Percentiles rank a stretch among this genome's conserved stretches.
Conservation (phyloP, 2,329 filamentous ascomycete genomes). For the Sporothrix pseudoabietina region DNA sequence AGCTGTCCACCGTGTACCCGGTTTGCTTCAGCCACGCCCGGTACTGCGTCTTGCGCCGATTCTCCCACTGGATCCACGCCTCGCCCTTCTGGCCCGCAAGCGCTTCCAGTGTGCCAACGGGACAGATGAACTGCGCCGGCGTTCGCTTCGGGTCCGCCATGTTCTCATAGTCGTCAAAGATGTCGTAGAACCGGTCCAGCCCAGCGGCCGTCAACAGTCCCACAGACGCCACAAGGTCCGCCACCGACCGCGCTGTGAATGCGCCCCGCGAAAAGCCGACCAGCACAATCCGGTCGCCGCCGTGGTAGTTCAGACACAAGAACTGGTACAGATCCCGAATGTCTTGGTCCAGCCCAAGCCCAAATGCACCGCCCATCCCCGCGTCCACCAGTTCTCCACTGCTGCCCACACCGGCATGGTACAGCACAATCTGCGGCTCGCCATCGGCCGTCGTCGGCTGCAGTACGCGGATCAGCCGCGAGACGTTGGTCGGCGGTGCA, state of each 20-base stretch:
- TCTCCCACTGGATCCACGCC: constrained; percentile 42
- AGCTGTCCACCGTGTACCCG: constrained; percentile 44
- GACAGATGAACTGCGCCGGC: constrained; percentile 37
- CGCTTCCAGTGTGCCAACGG: constrained; percentile 33
- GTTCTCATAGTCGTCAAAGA: constrained; percentile 46
- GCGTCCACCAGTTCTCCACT: constrained; percentile 38
- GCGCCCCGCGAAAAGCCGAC: constrained; percentile 47
- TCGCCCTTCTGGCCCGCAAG: constrained; percentile 38
- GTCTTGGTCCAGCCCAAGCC: constrained; percentile 42
- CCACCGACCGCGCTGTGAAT: constrained; percentile 46
- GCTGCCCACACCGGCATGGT: constrained; percentile 42
- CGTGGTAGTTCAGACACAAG: constrained; percentile 44
- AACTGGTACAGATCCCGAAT: constrained; percentile 46
- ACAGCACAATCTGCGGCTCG: constrained; percentile 40
- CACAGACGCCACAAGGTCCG: constrained; percentile 45
- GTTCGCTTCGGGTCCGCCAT: constrained; percentile 38
- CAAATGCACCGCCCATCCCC: constrained; percentile 41
- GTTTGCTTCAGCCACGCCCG: constrained; percentile 43
- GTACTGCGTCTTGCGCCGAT: constrained; percentile 43
- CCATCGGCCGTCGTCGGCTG: constrained; percentile 32
- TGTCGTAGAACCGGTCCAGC: constrained; percentile 47
- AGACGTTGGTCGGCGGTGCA: constrained; percentile 31
- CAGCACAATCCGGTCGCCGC: constrained; percentile 44
- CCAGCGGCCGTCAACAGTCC: constrained; percentile 49
- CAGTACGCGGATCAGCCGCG: constrained; percentile 31